phyloP scores from a whole-genome alignment of 2,329 filamentous ascomycete species.

The Bretziella fagacearum region DNA sequence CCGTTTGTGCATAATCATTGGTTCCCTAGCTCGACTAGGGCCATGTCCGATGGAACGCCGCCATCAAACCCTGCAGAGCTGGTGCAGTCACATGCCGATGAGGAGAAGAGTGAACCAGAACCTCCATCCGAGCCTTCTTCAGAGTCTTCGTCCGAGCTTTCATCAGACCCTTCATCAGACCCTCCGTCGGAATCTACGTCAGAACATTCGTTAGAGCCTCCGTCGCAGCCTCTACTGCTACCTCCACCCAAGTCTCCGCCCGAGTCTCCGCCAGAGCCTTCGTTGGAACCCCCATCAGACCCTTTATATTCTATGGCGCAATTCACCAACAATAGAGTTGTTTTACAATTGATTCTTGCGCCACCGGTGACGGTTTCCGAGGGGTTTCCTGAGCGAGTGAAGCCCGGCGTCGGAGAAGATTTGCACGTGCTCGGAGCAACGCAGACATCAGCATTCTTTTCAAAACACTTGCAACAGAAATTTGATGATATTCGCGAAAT shows the following conservation, averaged over 20 bases:
- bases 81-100: no score
- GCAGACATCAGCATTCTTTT: slow-evolving; percentile 12
- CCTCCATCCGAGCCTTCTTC: no score
- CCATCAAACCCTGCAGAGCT: background rate
- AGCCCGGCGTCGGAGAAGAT: slow-evolving; percentile 1
- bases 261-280: background rate
- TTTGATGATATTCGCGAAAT: slow-evolving; percentile 16
- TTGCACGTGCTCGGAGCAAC: slow-evolving; percentile 11
- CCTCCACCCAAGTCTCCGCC: background rate
- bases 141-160: no score
- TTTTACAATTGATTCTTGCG: background rate
- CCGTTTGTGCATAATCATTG: slow-evolving; percentile 1
- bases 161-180: no score
- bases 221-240: background rate
- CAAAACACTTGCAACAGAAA: slow-evolving; percentile 14
- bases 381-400: background rate
- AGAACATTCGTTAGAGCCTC: background rate
- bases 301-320: background rate
- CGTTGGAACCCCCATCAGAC: background rate
- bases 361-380: background rate
- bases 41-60: background rate
- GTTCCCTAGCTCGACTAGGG: background rate
- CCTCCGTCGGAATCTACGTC: no score
- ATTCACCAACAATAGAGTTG: background rate
- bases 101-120: no score